Evolutionary conservation across 192 early-diverging fungal species (phyloP), one percentile per base, ranked within the genome.

Genomic region (Coemansia asiatica): DNA sequence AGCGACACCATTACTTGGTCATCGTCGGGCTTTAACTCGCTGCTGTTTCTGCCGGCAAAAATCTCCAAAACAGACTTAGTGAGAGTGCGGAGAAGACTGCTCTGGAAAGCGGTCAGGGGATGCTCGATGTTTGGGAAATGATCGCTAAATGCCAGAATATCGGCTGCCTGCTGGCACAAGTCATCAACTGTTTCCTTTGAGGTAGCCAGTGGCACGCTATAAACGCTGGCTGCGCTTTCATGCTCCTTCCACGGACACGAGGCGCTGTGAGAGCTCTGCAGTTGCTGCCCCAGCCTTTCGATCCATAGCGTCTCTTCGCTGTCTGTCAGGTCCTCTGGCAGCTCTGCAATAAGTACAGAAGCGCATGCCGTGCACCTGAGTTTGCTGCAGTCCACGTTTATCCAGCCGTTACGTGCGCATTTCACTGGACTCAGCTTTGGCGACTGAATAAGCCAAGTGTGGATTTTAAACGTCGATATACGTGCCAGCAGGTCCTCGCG

Each of bases 371-470:
- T 60, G 54, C 82, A 84, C 36, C 64, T 64, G 21, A 84, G 64
- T 48, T 74, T 84, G 40, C 71, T 72, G 56, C 67, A 76, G 59
- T 74, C 77, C 19, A 58, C 27, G 49, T 84, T 84, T 36, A 72
- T 55, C 82, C 82, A 84, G 33, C 82, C 82, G 38, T 72, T 76
- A 19, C 73, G 76, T 8, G 74, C 72, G 36, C 82, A 84, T 40
- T 64, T 62, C 6, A 76, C 77, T 1, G 82, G 82, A 50, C 65
- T 79, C 47, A 84, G 60, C 27, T 18, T 21, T 9, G 59, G 57
- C 55, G 76, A 72, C 56, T 77, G 70, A 16, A 73, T 72, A 16
- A 74, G 71, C 82, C 82, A 84, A 1, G 74, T 80, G 49, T 76
- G 69, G 58, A 76, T 76, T 66, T 76, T 73, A 56, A 66, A 84